phyloP scores from a whole-genome alignment of 352 stramenopile genomes.

The Globisporangium apiculatum region DNA sequence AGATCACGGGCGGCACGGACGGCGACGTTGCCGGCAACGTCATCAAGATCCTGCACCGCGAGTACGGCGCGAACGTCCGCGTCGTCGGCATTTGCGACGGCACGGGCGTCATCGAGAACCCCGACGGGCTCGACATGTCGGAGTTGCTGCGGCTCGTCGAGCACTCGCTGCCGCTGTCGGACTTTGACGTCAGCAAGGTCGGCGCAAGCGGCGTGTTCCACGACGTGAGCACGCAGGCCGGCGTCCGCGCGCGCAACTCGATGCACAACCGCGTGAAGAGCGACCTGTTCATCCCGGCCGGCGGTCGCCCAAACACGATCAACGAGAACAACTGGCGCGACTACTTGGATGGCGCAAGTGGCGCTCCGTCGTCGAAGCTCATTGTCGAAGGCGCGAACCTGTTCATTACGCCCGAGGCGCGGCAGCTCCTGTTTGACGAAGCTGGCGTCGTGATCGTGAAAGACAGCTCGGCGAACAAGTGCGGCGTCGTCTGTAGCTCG shows the following conservation, averaged over 20 bases:
- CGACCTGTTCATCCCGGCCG: slow-evolving; percentile 80
- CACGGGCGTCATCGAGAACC: slow-evolving; percentile 93
- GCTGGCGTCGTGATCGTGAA: slow-evolving; percentile 96
- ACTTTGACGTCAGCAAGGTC: slow-evolving; percentile 51
- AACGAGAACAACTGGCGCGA: slow-evolving; percentile 84
- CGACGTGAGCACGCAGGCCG: slow-evolving; percentile 63
- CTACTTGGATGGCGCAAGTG: slow-evolving; percentile 45
- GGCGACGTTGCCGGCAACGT: slow-evolving; percentile 97
- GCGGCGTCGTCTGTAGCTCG: slow-evolving; percentile 77
- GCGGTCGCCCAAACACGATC: slow-evolving; percentile 77
- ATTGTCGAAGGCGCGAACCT: slow-evolving; percentile 85
- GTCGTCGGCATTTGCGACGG: slow-evolving; percentile 90
- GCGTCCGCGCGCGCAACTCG: slow-evolving; percentile 93
- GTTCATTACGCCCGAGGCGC: slow-evolving; percentile 79
- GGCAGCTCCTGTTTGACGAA: slow-evolving; percentile 92
- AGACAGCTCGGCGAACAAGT: slow-evolving; percentile 94
- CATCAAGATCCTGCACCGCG: slow-evolving; percentile 95
- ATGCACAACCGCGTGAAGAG: slow-evolving; percentile 96
- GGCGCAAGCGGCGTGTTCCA: slow-evolving; percentile 64
- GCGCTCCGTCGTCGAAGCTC: slow-evolving; percentile 71
- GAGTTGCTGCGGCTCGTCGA: slow-evolving; percentile 94
- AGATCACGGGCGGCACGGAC: slow-evolving; percentile 94
- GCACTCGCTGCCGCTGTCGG: slow-evolving; percentile 85
- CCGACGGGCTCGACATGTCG: slow-evolving; percentile 89
- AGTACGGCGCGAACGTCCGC: slow-evolving; percentile 91